Evolutionary conservation across 108 stramenopile genomes (phyloP), one percentile per base, ranked within the genome.

Genomic region (Mediolabrus comicus): DNA sequence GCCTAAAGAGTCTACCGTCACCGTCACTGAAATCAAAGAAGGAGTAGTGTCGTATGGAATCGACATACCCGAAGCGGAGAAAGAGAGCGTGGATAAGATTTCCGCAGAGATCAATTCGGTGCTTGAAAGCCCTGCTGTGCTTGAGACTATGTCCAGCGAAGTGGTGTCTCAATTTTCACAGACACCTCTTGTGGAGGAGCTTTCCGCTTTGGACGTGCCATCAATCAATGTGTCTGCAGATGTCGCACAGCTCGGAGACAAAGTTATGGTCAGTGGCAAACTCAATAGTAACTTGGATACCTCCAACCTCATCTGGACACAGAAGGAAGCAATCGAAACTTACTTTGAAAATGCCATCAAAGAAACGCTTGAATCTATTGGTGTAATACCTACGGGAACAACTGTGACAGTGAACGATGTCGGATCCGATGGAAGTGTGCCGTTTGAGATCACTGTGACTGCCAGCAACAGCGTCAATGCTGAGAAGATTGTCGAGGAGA

Each of bases 211-310:
- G 22, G 46, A 49, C 46, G 46, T 49, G 22, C 2, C 19, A 8
- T 4, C 46, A 24, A 22, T 22, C 14, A 49, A 49, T 49, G 19
- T 49, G 46, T 49, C 46, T 49, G 19, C 4, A 24, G 46, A 49
- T 22, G 46, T 49, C 22, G 46, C 19, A 49, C 19, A 49, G 22
- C 19, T 49, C 2, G 46, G 46, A 49, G 46, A 49, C 46, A 34
- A 67, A 67, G 54, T 56, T 16, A 56, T 38, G 36, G 55, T 54
- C 22, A 67, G 36, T 27, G 65, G 65, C 17, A 39, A 34, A 35
- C 36, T 67, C 36, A 56, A 34, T 6, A 67, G 36, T 26, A 56
- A 67, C 51, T 39, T 67, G 65, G 65, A 67, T 36, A 67, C 65
- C 1, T 55, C 65, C 29, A 55, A 10, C 24, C 65, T 67, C 11